phyloP scores from a whole-genome alignment of 2,329 filamentous ascomycete species.

The Annulohypoxylon truncatum region DNA sequence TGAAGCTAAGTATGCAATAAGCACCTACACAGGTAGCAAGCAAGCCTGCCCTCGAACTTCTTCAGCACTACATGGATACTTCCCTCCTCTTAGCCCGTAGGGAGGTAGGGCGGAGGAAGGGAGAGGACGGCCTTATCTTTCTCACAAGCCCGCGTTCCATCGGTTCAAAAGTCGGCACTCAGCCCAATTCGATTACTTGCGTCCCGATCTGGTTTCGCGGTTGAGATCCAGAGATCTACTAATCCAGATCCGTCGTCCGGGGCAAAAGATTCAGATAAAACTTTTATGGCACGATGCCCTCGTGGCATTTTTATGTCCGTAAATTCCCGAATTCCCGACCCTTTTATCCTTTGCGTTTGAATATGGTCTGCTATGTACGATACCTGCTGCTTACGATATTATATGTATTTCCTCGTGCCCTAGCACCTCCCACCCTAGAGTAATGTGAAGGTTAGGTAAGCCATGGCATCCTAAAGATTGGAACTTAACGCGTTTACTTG shows the following conservation, averaged over 20 bases:
- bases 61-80: background rate
- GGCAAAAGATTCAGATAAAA: conserved; percentile 19
- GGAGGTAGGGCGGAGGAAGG: conserved; percentile 1
- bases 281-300: conserved; percentile 17
- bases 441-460: conserved; percentile 4
- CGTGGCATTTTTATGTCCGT: conserved; percentile 18
- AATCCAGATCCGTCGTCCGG: conserved; percentile 41
- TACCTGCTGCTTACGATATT: background rate
- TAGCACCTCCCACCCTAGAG: background rate
- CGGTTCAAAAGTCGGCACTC: conserved; percentile 11
- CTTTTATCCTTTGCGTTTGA: background rate
- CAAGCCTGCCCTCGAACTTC: background rate
- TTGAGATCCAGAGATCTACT: conserved; percentile 40
- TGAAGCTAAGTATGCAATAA: conserved; percentile 23
- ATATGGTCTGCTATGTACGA: background rate
- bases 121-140: conserved; percentile 8
- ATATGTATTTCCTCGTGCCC: background rate
- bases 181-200: conserved; percentile 33
- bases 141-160: conserved; percentile 13
- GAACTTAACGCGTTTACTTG: background rate
- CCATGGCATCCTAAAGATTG: conserved; percentile 1
- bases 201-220: conserved; percentile 35
- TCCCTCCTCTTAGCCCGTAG: background rate
- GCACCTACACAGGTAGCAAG: conserved; percentile 17
- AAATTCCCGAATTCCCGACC: conserved; percentile 26